Evolutionary conservation across 495 filamentous ascomycete genomes (phyloP), one percentile per base, ranked within the genome.

Genomic region (Neohortaea acidophila): DNA sequence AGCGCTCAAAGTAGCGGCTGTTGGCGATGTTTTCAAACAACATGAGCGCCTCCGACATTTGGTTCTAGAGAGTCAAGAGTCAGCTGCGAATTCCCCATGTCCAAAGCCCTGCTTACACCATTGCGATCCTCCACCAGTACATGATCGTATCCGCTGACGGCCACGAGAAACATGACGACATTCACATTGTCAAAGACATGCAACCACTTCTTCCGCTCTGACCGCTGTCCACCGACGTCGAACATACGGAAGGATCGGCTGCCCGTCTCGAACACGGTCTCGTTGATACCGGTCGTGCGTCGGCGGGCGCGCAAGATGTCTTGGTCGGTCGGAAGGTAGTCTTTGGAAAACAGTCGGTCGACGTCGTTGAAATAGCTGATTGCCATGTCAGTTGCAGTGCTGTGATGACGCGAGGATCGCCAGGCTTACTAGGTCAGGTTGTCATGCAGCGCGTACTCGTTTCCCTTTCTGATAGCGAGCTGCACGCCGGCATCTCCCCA

Each of bases 41-140:
- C 76, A 94, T 94, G 43, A 97, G 69, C 3, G 89, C 91, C 61
- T 97, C 89, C 61, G 93, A 87, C 89, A 97, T 97, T 87, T 94
- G 89, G 55, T 97, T 97, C 86, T 94, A 52, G n/a, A 9, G 6
- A 32, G 19, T 17, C 10, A 12, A 33, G 6, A 44, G 45, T 8
- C 8, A 11, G 20, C 7, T 9, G 8, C 8, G 30, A 9, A 9
- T 9, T 33, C 30, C 6, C 30, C n/a, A n/a, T n/a, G n/a, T n/a
- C n/a, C n/a, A n/a, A 9, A 20, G 32, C 15, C 17, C n/a, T 15
- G 69, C 83, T 62, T 70, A 94, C 86, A 32, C 84, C 91, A 47
- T 89, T 92, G 60, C 93, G 89, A 57, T 97, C 89, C 61, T 97
- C 89, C 2, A 96, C 83, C 15, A 97, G 63, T 51, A 87, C 87